Evolutionary conservation across 352 stramenopile species (phyloP), one percentile per base, ranked within the genome.

Genomic region (Phytophthora pini): DNA sequence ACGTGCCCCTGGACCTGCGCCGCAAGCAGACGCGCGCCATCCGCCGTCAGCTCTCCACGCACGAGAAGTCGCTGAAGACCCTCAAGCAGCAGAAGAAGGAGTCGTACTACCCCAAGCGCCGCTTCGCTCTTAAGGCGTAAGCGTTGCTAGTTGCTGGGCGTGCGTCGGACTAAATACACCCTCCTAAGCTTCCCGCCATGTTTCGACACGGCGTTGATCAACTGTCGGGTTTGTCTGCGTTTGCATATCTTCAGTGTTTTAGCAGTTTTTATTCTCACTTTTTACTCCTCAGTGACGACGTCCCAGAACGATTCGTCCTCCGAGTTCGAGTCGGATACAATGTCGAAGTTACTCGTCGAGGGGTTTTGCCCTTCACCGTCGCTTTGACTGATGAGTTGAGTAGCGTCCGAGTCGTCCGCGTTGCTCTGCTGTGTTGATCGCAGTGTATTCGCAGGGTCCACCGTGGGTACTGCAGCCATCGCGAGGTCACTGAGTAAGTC

Each of bases 11-110:
- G 76, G 97, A 99, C 82, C 83, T 99, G 75, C 91, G 98, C 75
- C 74, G 90, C 63, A 99, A 99, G 97, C 98, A 99, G 89, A 99
- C 98, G 67, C 90, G 98, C 69, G 98, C 98, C 39, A 99, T 99
- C 74, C 95, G 98, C 64, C 93, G 98, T 70, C 87, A 89, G 54
- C 87, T 99, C 29, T 98, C 96, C 60, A 95, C 92, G 79, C 90
- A 98, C 65, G 93, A 99, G 84, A 92, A 92, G 81, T 84, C 75
- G 32, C 77, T 92, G 68, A 98, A 98, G 83, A 99, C 94, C 52
- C 71, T 94, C 60, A 98, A 97, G 86, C 82, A 98, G 74, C 75
- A 91, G 72, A 98, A 97, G 92, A 99, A 98, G 92, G 92, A 97
- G 61, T 82, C 83, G 40, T 98, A 98, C 84, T 99, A 98, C 79